Evolutionary conservation across 2,329 filamentous ascomycete species (phyloP).

Genomic region (Neonectria punicea): DNA sequence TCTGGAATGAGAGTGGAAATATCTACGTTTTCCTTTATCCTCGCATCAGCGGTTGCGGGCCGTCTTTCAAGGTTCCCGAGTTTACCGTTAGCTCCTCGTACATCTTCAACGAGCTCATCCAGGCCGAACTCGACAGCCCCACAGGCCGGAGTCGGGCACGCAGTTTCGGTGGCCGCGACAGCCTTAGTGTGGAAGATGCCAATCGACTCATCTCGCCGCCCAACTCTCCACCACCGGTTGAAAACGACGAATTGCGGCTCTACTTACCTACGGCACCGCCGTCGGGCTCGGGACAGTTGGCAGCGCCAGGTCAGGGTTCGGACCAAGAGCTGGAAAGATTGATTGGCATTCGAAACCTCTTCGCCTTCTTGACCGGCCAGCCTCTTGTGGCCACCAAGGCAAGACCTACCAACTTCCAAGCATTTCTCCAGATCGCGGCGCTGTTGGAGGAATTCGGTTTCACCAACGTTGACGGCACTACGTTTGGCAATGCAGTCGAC

Average conservation of each 20-base stretch:
- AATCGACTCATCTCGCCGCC: conserved; percentile 51
- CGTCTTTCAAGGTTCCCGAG: conserved; percentile 70
- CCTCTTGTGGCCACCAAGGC: conserved; percentile 68
- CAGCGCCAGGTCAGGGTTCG: conserved; percentile 46
- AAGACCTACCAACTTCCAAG: conserved; percentile 63
- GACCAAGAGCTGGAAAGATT: conserved; percentile 62
- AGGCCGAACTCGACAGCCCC: conserved; percentile 53
- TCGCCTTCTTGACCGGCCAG: conserved; percentile 72
- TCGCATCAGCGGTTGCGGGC: conserved; percentile 58
- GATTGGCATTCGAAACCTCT: conserved; percentile 71
- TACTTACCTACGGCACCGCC: conserved; percentile 63
- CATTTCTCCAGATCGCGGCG: conserved; percentile 64
- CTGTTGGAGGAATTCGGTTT: conserved; percentile 69
- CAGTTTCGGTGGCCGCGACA: conserved; percentile 61
- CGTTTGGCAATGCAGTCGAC: conserved; percentile 69
- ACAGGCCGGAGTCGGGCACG: conserved; percentile 49
- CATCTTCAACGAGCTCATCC: conserved; percentile 64
- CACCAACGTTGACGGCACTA: conserved; percentile 64
- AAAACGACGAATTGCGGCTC: conserved; percentile 58
- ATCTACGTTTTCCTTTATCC: conserved; percentile 68
- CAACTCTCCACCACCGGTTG: conserved; percentile 50
- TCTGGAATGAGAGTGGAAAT: conserved; percentile 71
- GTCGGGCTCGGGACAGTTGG: conserved; percentile 48
- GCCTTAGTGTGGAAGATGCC: conserved; percentile 62
- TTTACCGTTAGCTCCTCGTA: conserved; percentile 65